Conservation (phyloP, 192 early-diverging fungal genomes). For the Backusella mclennaniae region DNA sequence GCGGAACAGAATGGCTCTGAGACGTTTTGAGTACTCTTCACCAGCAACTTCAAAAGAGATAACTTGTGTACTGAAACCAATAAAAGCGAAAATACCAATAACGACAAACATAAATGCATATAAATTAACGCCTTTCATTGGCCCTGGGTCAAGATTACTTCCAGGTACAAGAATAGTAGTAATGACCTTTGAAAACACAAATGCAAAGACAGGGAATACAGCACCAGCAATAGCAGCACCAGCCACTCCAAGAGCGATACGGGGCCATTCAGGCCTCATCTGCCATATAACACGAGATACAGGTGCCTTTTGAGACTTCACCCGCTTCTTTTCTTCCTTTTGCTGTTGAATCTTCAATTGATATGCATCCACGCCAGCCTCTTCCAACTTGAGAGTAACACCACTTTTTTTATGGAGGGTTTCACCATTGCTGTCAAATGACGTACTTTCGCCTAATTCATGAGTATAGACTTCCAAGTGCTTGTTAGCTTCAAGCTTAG, state of each 20-base stretch:
- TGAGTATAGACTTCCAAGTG: background rate
- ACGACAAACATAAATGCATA: constrained; percentile 28
- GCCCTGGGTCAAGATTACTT: constrained; percentile 15
- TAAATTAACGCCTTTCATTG: constrained; percentile 22
- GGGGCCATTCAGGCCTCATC: constrained; percentile 53
- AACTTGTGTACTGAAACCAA: constrained; percentile 12
- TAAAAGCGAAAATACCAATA: constrained; percentile 17
- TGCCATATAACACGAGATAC: constrained; percentile 45
- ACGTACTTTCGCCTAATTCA: constrained; percentile 44
- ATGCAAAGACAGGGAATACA: constrained; percentile 75
- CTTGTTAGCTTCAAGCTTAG: constrained; percentile 6
- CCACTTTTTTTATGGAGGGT: background rate
- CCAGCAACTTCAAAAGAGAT: constrained; percentile 30
- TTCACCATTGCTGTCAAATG: background rate
- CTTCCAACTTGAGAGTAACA: background rate
- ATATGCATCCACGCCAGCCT: constrained; percentile 14
- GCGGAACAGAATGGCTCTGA: constrained; percentile 48
- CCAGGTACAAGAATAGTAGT: constrained; percentile 40
- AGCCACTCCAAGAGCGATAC: constrained; percentile 55
- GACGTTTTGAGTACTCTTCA: constrained; percentile 14
- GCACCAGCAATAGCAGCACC: constrained; percentile 67
- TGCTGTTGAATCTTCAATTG: constrained; percentile 33
- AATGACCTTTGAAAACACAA: constrained; percentile 52
- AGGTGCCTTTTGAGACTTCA: constrained; percentile 50
- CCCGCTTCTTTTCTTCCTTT: constrained; percentile 35